Evolutionary conservation across 176 grass and related monocot genomes (phyloP).

Genomic region (Triticum urartu): DNA sequence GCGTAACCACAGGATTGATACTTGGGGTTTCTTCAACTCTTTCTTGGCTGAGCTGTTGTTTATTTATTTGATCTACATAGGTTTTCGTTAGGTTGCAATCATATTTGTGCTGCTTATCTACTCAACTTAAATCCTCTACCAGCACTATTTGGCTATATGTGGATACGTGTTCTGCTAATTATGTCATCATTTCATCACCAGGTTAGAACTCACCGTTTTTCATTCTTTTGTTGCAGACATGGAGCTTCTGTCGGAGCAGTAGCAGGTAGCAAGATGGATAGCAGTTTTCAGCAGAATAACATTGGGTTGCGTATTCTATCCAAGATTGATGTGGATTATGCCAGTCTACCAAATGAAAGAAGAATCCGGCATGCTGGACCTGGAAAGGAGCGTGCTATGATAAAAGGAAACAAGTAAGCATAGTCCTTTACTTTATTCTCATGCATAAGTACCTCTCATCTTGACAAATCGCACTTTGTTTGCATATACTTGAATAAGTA

Average conservation of each 20-base stretch:
- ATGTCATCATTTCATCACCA: neutral
- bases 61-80: neutral
- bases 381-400: constrained; percentile 60
- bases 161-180: neutral
- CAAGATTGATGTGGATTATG: constrained; percentile 45
- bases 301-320: constrained; percentile 39
- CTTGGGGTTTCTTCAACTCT: constrained; percentile 1
- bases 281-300: constrained; percentile 53
- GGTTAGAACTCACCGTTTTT: constrained; percentile 20
- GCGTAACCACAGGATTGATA: neutral
- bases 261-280: constrained; percentile 62
- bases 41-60: neutral
- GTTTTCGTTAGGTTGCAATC: neutral
- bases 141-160: neutral
- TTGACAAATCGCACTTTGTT: constrained; percentile 9
- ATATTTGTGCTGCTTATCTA: neutral
- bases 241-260: constrained; percentile 43
- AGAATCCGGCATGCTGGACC: constrained; percentile 59
- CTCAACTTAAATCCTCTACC: neutral
- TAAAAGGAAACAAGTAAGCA: constrained; percentile 84
- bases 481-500: constrained; percentile 21
- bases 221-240: constrained; percentile 46
- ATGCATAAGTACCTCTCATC: neutral
- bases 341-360: constrained; percentile 59
- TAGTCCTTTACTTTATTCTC: constrained; percentile 12